Conservation (phyloP, 169 alveolate genomes). For the Plasmodium cynomolgi region DNA sequence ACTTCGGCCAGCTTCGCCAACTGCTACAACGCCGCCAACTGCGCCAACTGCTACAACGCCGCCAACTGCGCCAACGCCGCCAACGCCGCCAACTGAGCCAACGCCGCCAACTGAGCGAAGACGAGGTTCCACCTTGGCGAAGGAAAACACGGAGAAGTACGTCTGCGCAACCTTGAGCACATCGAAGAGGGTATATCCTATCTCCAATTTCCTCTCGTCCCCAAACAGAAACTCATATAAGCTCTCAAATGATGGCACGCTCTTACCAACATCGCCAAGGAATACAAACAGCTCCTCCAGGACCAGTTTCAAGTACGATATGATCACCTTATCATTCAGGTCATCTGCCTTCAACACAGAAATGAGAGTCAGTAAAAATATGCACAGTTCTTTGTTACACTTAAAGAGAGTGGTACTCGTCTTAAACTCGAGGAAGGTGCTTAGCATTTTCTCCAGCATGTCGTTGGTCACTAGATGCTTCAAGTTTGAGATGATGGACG, state of each 20-base stretch:
- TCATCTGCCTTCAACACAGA: conserved; percentile 6
- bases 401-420: not conserved
- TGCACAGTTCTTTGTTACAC: conserved; percentile 29
- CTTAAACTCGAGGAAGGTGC: conserved; percentile 30
- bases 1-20: not conserved
- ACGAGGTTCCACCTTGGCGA: not conserved
- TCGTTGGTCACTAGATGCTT: conserved; percentile 23
- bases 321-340: not conserved
- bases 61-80: not conserved
- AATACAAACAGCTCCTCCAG: conserved; percentile 6
- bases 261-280: not conserved
- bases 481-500: conserved; percentile 24
- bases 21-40: not conserved
- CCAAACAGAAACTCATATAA: not conserved
- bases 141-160: conserved; percentile 9
- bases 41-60: no score
- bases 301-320: not conserved
- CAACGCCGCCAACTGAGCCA: not conserved
- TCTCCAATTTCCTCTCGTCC: not conserved
- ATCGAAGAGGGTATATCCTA: not conserved
- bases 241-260: not conserved
- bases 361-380: conserved; percentile 17
- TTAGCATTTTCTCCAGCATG: conserved; percentile 23
- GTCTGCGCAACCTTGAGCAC: conserved; percentile 13
- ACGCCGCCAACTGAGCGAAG: not conserved